Evolutionary conservation across 768 basidiomycete genomes (phyloP), one percentile per base, ranked within the genome.

Genomic region (Dentipellis fragilis): DNA sequence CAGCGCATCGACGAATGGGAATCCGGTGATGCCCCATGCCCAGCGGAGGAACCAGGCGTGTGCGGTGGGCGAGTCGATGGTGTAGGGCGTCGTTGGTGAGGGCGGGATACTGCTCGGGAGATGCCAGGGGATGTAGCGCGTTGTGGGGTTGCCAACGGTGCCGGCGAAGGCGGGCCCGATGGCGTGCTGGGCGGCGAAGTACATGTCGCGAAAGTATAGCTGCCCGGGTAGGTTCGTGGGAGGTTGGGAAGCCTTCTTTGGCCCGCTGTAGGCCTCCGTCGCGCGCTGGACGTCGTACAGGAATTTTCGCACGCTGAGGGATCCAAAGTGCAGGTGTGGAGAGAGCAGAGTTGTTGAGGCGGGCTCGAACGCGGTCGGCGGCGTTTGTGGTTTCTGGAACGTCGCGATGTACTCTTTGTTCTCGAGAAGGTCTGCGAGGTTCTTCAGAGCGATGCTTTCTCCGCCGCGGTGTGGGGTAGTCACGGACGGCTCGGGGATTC

Each of bases 391-490:
- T 55, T 62, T 63, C 57, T 55, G 57, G 55, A 66, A 63, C 40
- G 52, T 39, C 23, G 36, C 57, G 37, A 57, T 56, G 54, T 55
- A 52, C 52, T 34, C 57, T 39, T 21, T 34, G 45, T 56, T 56
- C 39, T 61, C 65, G 58, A 58, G 59, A 57, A 66, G 60, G 49
- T 23, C 52, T 9, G 34, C 58, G 37, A 52, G 55, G 36, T 63
- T 60, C 65, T 53, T 60, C 14, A 52, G 22, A 38, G 57, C 66
- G 60, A 65, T 59, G 57, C 54, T 64, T 59, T 68, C 61, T 54
- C 67, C 62, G 60, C 59, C 68, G 58, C 61, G 65, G 64, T 67
- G 65, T 54, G 66, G 61, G 59, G 67, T 64, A 59, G 67, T 62
- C 37, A 59, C 58, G 57, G 54, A 57, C 10, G 52, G 23, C 6